Base-by-base conservation (phyloP, 495 filamentous ascomycete species). In the Penicillium taxi region DNA sequence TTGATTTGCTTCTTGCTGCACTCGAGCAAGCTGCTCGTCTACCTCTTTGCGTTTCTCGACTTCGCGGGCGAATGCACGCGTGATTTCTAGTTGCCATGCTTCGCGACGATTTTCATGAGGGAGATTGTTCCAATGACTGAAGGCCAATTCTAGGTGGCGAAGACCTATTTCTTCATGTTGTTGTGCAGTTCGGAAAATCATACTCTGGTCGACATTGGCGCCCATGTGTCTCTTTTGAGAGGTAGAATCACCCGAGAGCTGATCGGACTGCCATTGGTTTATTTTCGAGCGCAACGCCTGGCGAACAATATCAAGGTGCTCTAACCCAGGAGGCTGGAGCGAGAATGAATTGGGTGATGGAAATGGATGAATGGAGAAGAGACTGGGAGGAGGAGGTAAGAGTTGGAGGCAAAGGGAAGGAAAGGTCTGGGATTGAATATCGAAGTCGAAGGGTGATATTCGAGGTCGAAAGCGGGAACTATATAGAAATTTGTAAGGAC, bases 321-420 rank as follows among this genome's bases (percentile, higher is more conserved):
- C 73, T 22, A 72, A 60, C 0, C 77, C 78, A 0, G 88, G 88
- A 1, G 82, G 74, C 14, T 72, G 58, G 12, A 91, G 66, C 2
- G 83, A 82, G 74, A 88, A 94, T 0, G 85, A 84, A 6, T 74
- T 69, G 3, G 72, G 61, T 2, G 75, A 81, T 2, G 85, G 60
- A 41, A 90, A 70, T n/a, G 76, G 82, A 4, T 77, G 82, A 4
- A 77, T 66, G 16, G 75, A 67, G 55, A 84, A 84, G 2, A 95
- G 60, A 1, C 82, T 84, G 9, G 82, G 78, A 11, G 88, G 88
- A 18, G 82, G 67, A 26, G 81, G 78, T 3, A 95, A 78, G 42
- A 89, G 80, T 42, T 81, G 81, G 5, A 94, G 73, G 25, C 79
- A 83, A 14, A 95, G 72, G 13, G 81, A 80, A 5, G 86, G 86